Evolutionary conservation across 257 asterid genomes (phyloP).

Genomic region (Linaria vulgaris): DNA sequence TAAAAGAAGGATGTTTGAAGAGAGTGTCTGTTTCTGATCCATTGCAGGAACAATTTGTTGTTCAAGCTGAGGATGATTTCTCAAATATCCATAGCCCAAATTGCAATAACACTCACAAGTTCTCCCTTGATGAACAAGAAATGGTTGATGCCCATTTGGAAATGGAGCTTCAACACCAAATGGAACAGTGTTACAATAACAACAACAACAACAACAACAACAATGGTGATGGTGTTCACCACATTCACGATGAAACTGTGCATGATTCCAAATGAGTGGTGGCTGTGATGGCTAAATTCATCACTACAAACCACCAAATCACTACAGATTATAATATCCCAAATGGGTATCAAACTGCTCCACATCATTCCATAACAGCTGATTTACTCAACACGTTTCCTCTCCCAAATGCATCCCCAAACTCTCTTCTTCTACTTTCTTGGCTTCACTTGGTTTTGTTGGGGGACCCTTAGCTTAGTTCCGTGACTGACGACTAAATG

Average conservation of each 20-base stretch:
- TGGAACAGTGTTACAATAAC: slow-evolving; percentile 43
- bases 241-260: slow-evolving; percentile 33
- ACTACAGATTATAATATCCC: too few relatives aligned
- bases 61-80: slow-evolving; percentile 44
- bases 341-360: too few relatives aligned
- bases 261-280: slow-evolving; percentile 31
- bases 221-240: slow-evolving; percentile 3
- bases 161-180: slow-evolving; percentile 62
- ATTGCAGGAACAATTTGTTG: slow-evolving; percentile 38
- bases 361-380: slow-evolving; percentile 40
- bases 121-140: too few relatives aligned
- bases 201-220: too few relatives aligned
- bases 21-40: slow-evolving; percentile 54
- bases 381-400: slow-evolving; percentile 72
- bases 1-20: slow-evolving; percentile 52
- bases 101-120: too few relatives aligned
- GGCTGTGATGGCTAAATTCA: slow-evolving; percentile 25
- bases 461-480: slow-evolving; percentile 61
- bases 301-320: too few relatives aligned
- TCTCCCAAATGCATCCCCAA: slow-evolving; percentile 51
- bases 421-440: slow-evolving; percentile 41
- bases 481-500: too few relatives aligned
- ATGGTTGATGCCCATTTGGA: slow-evolving; percentile 50
- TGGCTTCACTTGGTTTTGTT: slow-evolving; percentile 67
- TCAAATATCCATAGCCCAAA: slow-evolving; percentile 39